Evolutionary conservation across 768 basidiomycete genomes (phyloP), one percentile per base, ranked within the genome.

Genomic region (Phaeolepiota aurea): DNA sequence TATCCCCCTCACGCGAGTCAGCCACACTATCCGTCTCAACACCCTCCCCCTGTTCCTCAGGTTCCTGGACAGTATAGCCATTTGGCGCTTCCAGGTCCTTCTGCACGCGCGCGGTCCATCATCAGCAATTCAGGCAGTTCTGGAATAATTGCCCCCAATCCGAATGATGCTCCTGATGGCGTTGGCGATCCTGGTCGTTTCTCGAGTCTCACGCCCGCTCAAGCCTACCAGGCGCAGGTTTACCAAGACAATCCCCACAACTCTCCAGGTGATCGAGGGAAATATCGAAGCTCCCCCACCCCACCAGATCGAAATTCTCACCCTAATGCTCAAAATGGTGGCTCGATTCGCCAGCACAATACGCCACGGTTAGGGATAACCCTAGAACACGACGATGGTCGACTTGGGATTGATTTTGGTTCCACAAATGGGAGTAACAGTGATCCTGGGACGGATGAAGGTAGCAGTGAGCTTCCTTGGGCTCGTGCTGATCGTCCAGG

Each of bases 161-260:
- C 68, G 42, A 70, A 72, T 45, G 73, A 76, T 48, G 66, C 69
- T 32, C 64, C 65, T 46, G 74, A 77, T 45, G 57, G 65, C 34
- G 44, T 44, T 30, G 61, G 67, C 13, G 66, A 63, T 41, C 62
- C 71, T 23, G 79, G 77, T 2, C n/a, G n/a, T n/a, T n/a, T n/a
- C n/a, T n/a, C n/a, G n/a, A n/a, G n/a, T n/a, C 71, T 87, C 38
- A 83, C 84, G 3, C 77, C 83, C 32, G 82, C 84, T 7, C 87
- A 89, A 56, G 79, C 82, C 23, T 88, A 87, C 62, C 87, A 87
- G 53, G 77, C 79, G 5, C 83, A 88, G 56, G 71, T 86, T 34
- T 79, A 78, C 51, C 61, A 59, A 43, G 75, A 68, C 51, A 66
- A 57, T 42, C 62, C 70, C 31, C 51, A 60, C 35, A 53, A 50